Percentiles rank a stretch among this genome's conserved stretches.
Evolutionary conservation across 2,329 filamentous ascomycete species (phyloP).

Genomic region (Penicillium sp.): DNA sequence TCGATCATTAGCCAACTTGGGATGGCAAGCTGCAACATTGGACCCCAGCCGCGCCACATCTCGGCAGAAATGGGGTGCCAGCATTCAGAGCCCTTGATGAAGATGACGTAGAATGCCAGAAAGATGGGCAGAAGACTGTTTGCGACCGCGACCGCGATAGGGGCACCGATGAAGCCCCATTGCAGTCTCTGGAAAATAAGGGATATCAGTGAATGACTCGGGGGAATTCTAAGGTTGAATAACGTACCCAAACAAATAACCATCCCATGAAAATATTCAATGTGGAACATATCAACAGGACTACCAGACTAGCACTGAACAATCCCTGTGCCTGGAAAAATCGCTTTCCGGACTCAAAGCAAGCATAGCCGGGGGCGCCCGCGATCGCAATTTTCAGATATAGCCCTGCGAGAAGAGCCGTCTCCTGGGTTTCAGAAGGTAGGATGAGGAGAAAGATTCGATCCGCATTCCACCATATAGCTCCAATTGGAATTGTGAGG

Average conservation of each 20-base stretch:
- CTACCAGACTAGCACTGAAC: conserved; percentile 73
- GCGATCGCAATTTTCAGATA: conserved; percentile 67
- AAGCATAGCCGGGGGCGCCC: conserved; percentile 69
- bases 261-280: conserved; percentile 75
- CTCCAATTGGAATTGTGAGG: conserved; percentile 65
- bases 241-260: conserved; percentile 65
- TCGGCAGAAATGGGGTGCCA: conserved; percentile 70
- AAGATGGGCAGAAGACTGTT: conserved; percentile 68
- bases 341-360: conserved; percentile 73
- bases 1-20: conserved; percentile 87
- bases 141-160: conserved; percentile 68
- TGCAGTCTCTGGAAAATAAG: conserved; percentile 38
- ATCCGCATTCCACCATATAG: conserved; percentile 66
- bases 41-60: conserved; percentile 67
- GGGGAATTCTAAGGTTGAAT: background rate
- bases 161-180: conserved; percentile 71
- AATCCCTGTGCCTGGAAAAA: conserved; percentile 80
- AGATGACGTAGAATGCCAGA: conserved; percentile 67
- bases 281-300: conserved; percentile 73
- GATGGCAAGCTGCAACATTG: conserved; percentile 78
- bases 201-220: background rate
- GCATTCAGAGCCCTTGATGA: conserved; percentile 66
- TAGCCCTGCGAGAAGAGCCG: conserved; percentile 64
- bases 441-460: conserved; percentile 62
- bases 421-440: conserved; percentile 58